Evolutionary conservation across 1,139 yeast species (phyloP).

Genomic region (Scheffersomyces cryptocercus): DNA sequence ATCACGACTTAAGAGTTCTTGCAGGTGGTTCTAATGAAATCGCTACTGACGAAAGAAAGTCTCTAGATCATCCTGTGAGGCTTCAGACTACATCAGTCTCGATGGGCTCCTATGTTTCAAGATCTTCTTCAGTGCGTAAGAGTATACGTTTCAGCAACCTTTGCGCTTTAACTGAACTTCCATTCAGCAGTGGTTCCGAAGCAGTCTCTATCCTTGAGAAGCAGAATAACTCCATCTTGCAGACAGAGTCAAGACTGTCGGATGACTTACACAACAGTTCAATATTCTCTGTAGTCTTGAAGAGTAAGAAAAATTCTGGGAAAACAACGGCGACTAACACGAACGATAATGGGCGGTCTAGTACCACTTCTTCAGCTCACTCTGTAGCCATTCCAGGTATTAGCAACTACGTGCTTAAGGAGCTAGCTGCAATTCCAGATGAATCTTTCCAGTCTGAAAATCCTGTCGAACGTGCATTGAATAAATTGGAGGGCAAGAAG

Average conservation of each 20-base stretch:
- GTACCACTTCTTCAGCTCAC: constrained; percentile 23
- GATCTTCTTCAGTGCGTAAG: constrained; percentile 26
- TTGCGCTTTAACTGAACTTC: constrained; percentile 44
- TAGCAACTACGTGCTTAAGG: constrained; percentile 61
- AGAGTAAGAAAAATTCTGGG: constrained; percentile 21
- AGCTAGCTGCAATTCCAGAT: constrained; percentile 80
- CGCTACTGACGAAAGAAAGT: constrained; percentile 13
- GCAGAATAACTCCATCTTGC: constrained; percentile 8
- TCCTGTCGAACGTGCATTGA: constrained; percentile 75
- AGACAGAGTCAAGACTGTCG: constrained; percentile 22
- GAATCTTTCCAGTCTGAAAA: constrained; percentile 56
- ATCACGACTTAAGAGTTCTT: constrained; percentile 33
- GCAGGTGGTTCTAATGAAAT: constrained; percentile 19
- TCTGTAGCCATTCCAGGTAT: constrained; percentile 62
- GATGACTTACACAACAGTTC: constrained; percentile 36
- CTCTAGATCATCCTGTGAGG: constrained; percentile 26
- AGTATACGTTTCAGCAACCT: constrained; percentile 42
- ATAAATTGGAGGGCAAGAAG: constrained; percentile 72
- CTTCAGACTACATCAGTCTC: constrained; percentile 18
- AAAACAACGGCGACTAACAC: constrained; percentile 9
- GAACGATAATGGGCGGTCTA: constrained; percentile 8
- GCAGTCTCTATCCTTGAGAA: constrained; percentile 3
- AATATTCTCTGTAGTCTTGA: constrained; percentile 34
- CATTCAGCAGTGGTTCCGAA: constrained; percentile 28
- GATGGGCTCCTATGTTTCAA: constrained; percentile 23